phyloP scores from a whole-genome alignment of 306 rosid genomes.

The Rosa persica region DNA sequence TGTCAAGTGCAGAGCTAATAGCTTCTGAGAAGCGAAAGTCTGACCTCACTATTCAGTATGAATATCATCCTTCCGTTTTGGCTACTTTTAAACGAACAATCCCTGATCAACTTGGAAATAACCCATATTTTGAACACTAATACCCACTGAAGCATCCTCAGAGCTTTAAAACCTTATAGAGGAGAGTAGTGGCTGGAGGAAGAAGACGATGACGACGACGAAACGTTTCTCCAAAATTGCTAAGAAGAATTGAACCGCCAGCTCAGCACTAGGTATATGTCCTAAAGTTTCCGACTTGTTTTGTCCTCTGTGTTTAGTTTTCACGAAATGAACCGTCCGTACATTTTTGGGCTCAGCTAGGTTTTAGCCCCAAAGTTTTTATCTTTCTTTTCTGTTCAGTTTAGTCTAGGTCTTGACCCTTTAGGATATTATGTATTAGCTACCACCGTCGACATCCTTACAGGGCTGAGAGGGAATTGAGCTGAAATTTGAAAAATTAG shows the following conservation, averaged over 20 bases:
- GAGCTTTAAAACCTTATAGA: background rate
- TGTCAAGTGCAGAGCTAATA: background rate
- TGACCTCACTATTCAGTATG: background rate
- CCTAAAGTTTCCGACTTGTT: background rate
- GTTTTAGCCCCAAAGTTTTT: background rate
- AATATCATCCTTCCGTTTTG: background rate
- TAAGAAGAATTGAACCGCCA: background rate
- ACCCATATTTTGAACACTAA: background rate
- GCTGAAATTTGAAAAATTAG: background rate
- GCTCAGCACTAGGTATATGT: background rate
- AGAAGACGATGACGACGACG: background rate
- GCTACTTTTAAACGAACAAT: background rate
- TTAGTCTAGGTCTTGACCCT: background rate
- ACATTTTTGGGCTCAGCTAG: background rate
- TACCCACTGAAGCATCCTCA: background rate
- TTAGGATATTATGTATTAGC: no score
- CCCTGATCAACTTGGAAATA: background rate
- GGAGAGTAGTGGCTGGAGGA: background rate
- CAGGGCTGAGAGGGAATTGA: background rate
- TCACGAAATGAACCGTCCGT: background rate
- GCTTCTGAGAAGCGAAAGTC: background rate
- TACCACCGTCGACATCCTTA: background rate
- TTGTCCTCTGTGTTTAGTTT: background rate
- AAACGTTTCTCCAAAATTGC: background rate
- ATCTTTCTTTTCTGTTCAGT: background rate